These are phyloP conservation scores for Diaporthe longicolla DNA, from an alignment of 2,329 filamentous ascomycete genomes.

Conservation along the genomic window DNA sequence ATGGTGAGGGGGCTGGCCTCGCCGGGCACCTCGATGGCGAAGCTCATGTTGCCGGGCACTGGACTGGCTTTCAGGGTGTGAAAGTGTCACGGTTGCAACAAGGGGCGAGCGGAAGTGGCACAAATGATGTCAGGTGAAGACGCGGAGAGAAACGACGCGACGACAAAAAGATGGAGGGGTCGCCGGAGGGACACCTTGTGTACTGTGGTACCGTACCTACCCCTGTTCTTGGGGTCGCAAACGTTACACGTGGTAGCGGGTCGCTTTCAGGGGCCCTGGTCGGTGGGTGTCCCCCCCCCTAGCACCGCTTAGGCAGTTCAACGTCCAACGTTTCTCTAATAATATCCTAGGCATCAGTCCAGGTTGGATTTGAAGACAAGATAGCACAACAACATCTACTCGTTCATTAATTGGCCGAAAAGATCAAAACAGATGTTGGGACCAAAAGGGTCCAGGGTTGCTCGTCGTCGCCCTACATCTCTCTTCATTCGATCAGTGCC, in stretches of 20 bases:
- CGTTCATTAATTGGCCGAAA: too few relatives aligned
- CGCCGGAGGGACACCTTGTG: constrained; percentile 23
- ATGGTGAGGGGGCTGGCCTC: constrained; percentile 81
- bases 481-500: not conserved
- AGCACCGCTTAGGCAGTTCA: not conserved
- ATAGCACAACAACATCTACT: too few relatives aligned
- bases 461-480: not conserved
- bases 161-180: constrained; percentile 33
- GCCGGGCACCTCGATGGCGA: constrained; percentile 83
- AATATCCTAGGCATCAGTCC: not conserved
- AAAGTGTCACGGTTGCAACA: constrained; percentile 26
- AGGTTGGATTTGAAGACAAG: too few relatives aligned
- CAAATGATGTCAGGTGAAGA: constrained; percentile 34
- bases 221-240: constrained; percentile 14
- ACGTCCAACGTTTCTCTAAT: not conserved
- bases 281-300: not conserved
- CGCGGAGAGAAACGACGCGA: constrained; percentile 31
- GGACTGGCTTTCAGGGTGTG: not conserved
- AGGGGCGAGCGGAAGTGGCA: not conserved
- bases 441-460: too few relatives aligned
- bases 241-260: not conserved
- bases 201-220: not conserved
- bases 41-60: constrained; percentile 67
- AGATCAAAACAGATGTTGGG: too few relatives aligned
- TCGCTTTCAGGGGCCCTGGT: constrained; percentile 1